Conservation (phyloP, 495 filamentous ascomycete species). For the Neurospora cerealis region DNA sequence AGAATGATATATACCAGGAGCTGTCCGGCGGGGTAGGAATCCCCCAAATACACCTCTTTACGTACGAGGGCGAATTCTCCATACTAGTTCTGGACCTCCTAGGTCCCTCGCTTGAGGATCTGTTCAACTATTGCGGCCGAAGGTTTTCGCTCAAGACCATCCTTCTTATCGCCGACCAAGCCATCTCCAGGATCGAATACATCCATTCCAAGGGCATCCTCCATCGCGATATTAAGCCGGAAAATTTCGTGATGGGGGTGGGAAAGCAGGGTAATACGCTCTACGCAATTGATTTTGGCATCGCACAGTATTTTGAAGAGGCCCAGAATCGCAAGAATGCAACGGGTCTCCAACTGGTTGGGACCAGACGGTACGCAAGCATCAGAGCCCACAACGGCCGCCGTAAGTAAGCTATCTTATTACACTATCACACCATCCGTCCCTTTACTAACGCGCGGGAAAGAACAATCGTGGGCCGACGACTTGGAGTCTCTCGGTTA, state of each 20-base stretch:
- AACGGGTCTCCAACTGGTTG: constrained; percentile 5
- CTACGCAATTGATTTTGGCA: constrained; percentile 24
- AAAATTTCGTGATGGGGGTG: constrained; percentile 26
- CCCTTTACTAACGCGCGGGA: constrained; percentile 2
- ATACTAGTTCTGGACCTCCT: constrained; percentile 26
- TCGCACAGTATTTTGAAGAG: constrained; percentile 13
- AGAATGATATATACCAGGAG: constrained; percentile 16
- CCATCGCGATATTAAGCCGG: constrained; percentile 30
- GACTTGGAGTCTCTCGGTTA: constrained; percentile 36
- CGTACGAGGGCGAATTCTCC: constrained; percentile 18
- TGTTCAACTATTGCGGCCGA: constrained; percentile 24
- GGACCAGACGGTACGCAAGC: constrained; percentile 18
- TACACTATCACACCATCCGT: neutral
- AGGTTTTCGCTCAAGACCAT: constrained; percentile 33
- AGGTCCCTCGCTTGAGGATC: constrained; percentile 28
- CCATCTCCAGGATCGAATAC: constrained; percentile 20
- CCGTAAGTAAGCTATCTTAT: constrained; percentile 7
- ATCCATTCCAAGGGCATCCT: constrained; percentile 25
- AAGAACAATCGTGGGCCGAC: constrained; percentile 26
- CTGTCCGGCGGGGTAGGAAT: constrained; percentile 21
- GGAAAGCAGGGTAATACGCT: constrained; percentile 23
- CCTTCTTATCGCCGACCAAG: constrained; percentile 29
- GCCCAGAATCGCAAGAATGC: constrained; percentile 1
- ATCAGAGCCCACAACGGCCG: constrained; percentile 24
- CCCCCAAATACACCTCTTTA: constrained; percentile 19